phyloP scores from a whole-genome alignment of 2,329 filamentous ascomycete species.

The Teratosphaeria zuluensis region DNA sequence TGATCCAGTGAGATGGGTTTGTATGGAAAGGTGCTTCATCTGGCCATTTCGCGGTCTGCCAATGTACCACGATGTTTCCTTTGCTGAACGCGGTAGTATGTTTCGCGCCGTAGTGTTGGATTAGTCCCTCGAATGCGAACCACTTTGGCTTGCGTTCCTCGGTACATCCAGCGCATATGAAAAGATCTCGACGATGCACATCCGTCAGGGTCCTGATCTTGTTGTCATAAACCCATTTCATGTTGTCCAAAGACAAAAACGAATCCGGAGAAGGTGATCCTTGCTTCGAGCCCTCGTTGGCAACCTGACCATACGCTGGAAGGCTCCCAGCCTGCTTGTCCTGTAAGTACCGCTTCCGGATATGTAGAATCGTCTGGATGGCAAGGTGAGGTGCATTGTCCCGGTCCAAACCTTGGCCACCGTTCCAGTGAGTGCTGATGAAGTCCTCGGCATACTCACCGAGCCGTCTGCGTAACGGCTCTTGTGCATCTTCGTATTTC shows the following conservation, averaged over 20 bases:
- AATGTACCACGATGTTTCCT: slow-evolving; percentile 65
- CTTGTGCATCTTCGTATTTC: slow-evolving; percentile 63
- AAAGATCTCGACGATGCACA: slow-evolving; percentile 58
- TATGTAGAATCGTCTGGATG: slow-evolving; percentile 53
- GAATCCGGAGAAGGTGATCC: slow-evolving; percentile 14
- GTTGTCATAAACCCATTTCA: slow-evolving; percentile 76
- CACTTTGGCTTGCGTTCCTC: slow-evolving; percentile 57
- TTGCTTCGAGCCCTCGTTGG: slow-evolving; percentile 7
- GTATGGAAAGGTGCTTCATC: slow-evolving; percentile 61
- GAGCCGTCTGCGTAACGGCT: slow-evolving; percentile 56
- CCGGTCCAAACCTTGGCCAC: slow-evolving; percentile 53
- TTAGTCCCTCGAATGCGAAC: slow-evolving; percentile 67
- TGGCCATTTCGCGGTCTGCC: slow-evolving; percentile 71
- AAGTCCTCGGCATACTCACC: slow-evolving; percentile 59
- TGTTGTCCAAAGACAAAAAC: slow-evolving; percentile 63
- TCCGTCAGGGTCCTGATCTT: slow-evolving; percentile 65
- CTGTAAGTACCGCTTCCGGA: slow-evolving; percentile 45
- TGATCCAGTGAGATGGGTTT: slow-evolving; percentile 31
- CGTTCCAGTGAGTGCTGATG: slow-evolving; percentile 55
- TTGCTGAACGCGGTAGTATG: slow-evolving; percentile 62
- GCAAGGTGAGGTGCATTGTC: slow-evolving; percentile 61
- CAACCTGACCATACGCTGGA: not conserved
- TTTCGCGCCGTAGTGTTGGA: slow-evolving; percentile 77
- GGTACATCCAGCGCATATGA: slow-evolving; percentile 51
- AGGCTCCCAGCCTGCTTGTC: slow-evolving; percentile 17